phyloP scores from a whole-genome alignment of 768 basidiomycete species.

The Rhizopogon vulgaris region DNA sequence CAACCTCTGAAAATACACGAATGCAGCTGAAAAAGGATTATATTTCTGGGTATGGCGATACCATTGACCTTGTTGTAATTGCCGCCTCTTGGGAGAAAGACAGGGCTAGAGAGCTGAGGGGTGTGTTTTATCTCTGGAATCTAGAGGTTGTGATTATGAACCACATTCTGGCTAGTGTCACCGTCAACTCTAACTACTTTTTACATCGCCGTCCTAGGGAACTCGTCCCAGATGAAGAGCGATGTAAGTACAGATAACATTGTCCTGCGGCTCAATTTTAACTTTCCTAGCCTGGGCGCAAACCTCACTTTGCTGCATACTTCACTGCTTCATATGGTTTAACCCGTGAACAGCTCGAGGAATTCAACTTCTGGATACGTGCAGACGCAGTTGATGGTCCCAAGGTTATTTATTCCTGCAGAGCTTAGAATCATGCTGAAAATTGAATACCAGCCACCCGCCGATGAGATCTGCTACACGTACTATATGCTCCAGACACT shows the following conservation, averaged over 20 bases:
- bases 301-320: conserved; percentile 65
- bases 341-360: conserved; percentile 59
- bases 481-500: conserved; percentile 45
- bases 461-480: conserved; percentile 43
- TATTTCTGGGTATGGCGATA: conserved; percentile 78
- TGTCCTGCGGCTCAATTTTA: not conserved
- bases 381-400: conserved; percentile 19
- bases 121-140: conserved; percentile 30
- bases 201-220: conserved; percentile 64
- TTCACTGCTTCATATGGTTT: conserved; percentile 78
- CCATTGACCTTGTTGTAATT: conserved; percentile 70
- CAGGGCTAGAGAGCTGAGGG: conserved; percentile 69
- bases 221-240: conserved; percentile 33
- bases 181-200: conserved; percentile 74
- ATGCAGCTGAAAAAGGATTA: conserved; percentile 75
- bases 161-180: conserved; percentile 40
- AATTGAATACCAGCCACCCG: conserved; percentile 10
- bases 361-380: conserved; percentile 58
- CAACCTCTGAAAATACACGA: not conserved
- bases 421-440: not conserved
- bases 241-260: conserved; percentile 28
- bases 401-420: not conserved
- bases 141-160: conserved; percentile 1
- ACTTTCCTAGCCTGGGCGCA: conserved; percentile 29
- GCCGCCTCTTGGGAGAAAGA: conserved; percentile 78